Conservation (phyloP, 495 filamentous ascomycete genomes). For the Hyphodiscus hymeniophilus region DNA sequence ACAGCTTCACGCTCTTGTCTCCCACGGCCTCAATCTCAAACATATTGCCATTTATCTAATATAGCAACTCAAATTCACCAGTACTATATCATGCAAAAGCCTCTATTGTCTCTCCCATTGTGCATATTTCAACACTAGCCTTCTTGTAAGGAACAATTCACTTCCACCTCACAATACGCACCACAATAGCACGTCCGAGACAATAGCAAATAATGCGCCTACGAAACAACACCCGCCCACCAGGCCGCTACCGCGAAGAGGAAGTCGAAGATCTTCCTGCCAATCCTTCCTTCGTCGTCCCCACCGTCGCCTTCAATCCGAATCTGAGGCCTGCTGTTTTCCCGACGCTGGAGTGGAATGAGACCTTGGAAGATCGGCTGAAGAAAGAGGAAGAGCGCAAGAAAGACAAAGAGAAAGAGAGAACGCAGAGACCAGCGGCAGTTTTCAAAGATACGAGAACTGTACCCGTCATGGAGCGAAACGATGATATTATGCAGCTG, state of each 20-base stretch:
- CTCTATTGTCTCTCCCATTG: too few species aligned
- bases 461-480: background rate
- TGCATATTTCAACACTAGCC: too few species aligned
- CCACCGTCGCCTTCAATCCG: constrained; percentile 4
- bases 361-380: background rate
- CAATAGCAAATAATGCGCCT: constrained; percentile 3
- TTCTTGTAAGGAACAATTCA: too few species aligned
- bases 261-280: background rate
- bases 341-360: background rate
- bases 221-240: background rate
- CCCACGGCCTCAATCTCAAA: too few species aligned
- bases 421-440: background rate
- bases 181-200: background rate
- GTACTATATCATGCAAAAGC: too few species aligned
- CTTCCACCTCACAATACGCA: background rate
- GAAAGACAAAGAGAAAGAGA: too few species aligned
- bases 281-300: background rate
- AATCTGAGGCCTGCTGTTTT: constrained; percentile 5
- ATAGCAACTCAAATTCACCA: too few species aligned
- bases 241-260: constrained; percentile 4
- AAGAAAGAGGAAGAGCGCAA: too few species aligned
- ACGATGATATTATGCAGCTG: background rate
- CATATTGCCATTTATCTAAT: too few species aligned
- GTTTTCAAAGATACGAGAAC: background rate
- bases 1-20: too few species aligned